Evolutionary conservation across 495 filamentous ascomycete genomes (phyloP).

Genomic region (Talaromyces borbonicus): DNA sequence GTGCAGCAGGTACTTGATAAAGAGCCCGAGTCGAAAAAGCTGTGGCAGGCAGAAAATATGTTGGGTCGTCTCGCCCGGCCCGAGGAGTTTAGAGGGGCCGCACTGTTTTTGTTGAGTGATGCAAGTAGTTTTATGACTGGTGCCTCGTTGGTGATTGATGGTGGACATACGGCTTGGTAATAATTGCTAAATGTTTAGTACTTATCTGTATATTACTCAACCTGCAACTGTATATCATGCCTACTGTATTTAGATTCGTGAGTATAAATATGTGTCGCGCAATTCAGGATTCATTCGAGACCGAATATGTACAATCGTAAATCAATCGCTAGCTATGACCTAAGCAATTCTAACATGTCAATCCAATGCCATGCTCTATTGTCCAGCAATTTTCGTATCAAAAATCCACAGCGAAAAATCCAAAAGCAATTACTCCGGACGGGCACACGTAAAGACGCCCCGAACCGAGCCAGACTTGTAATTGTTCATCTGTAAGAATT

Average conservation of each 20-base stretch:
- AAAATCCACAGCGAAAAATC: too few relatives aligned
- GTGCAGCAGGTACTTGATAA: conserved; percentile 45
- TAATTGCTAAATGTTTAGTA: neutral
- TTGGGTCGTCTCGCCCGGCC: conserved; percentile 43
- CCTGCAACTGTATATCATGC: neutral
- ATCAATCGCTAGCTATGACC: too few relatives aligned
- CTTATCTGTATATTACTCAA: neutral
- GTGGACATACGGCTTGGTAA: conserved; percentile 39
- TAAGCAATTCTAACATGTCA: too few relatives aligned
- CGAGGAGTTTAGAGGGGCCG: conserved; percentile 49
- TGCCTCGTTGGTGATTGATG: conserved; percentile 40
- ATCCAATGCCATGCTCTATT: too few relatives aligned
- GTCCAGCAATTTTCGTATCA: too few relatives aligned
- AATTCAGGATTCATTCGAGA: neutral
- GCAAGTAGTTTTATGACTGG: conserved; percentile 56
- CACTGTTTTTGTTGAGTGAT: conserved; percentile 40
- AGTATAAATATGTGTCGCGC: neutral
- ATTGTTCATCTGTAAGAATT: conserved; percentile 26
- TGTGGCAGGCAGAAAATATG: conserved; percentile 52
- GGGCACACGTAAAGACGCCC: conserved; percentile 38
- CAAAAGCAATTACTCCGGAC: conserved; percentile 9
- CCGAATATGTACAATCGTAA: too few relatives aligned
- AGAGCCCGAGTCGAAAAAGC: conserved; percentile 38
- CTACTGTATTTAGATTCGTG: neutral
- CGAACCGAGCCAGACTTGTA: conserved; percentile 33